Conservation (phyloP, 495 filamentous ascomycete species). For the Penicillium angulare region DNA sequence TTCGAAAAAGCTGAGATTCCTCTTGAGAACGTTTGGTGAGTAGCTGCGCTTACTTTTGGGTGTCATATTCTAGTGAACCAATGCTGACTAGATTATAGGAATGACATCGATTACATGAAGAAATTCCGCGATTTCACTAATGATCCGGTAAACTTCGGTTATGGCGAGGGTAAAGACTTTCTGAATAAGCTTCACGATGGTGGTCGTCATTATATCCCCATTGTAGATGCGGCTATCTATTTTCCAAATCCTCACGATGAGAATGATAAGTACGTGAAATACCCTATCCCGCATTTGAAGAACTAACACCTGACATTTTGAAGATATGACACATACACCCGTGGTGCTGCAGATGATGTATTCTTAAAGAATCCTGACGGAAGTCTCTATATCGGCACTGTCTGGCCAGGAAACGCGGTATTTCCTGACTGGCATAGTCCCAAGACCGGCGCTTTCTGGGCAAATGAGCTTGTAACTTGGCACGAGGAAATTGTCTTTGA, state of each 20-base stretch:
- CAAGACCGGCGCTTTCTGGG: slow-evolving; percentile 67
- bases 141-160: slow-evolving; percentile 49
- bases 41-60: not conserved
- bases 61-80: not conserved
- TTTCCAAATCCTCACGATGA: slow-evolving; percentile 70
- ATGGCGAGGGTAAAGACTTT: slow-evolving; percentile 56
- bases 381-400: slow-evolving; percentile 60
- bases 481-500: slow-evolving; percentile 57
- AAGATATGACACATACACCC: slow-evolving; percentile 63
- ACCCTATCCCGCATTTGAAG: not conserved
- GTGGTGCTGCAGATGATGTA: slow-evolving; percentile 61
- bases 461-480: slow-evolving; percentile 61
- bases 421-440: slow-evolving; percentile 62
- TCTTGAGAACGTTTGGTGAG: slow-evolving; percentile 66
- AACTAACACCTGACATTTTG: not conserved
- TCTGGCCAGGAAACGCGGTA: slow-evolving; percentile 67
- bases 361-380: slow-evolving; percentile 65
- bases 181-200: slow-evolving; percentile 61
- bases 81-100: slow-evolving; percentile 30
- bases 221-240: slow-evolving; percentile 82
- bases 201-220: slow-evolving; percentile 75
- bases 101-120: slow-evolving; percentile 60
- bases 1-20: slow-evolving; percentile 62
- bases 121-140: slow-evolving; percentile 59
- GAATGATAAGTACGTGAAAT: slow-evolving; percentile 56